A percentile compares a stretch with the other conserved stretches of the same genome.
Conservation (phyloP, 2,329 filamentous ascomycete species). For the Fusarium sp. region DNA sequence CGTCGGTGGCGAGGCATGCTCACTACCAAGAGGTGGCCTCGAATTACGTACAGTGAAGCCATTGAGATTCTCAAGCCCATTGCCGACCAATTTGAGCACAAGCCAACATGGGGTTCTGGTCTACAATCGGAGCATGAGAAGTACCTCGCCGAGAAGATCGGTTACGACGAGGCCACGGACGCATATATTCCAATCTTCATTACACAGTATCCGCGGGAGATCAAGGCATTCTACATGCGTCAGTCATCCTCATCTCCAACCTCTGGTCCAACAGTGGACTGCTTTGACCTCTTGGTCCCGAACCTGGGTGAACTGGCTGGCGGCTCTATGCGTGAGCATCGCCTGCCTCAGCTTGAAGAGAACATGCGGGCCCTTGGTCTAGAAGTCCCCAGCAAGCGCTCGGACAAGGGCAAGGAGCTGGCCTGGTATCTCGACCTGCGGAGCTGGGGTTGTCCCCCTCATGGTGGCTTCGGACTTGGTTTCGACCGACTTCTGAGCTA, state of each 20-base stretch:
- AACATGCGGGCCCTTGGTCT: slow-evolving; percentile 80
- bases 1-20: slow-evolving; percentile 80
- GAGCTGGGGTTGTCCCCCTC: slow-evolving; percentile 90
- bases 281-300: slow-evolving; percentile 90
- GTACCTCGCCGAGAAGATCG: slow-evolving; percentile 79
- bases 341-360: slow-evolving; percentile 72
- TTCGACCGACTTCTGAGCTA: slow-evolving; percentile 91
- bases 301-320: slow-evolving; percentile 89
- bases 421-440: slow-evolving; percentile 92
- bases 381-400: slow-evolving; percentile 53
- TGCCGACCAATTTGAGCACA: slow-evolving; percentile 72
- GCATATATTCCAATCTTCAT: slow-evolving; percentile 82
- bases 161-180: slow-evolving; percentile 60
- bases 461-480: slow-evolving; percentile 90
- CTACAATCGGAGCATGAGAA: slow-evolving; percentile 94
- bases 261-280: slow-evolving; percentile 75
- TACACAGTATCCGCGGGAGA: slow-evolving; percentile 87
- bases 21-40: slow-evolving; percentile 71
- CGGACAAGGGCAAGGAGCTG: slow-evolving; percentile 56
- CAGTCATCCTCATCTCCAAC: slow-evolving; percentile 50
- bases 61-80: slow-evolving; percentile 75
- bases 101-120: slow-evolving; percentile 77
- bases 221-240: slow-evolving; percentile 88
- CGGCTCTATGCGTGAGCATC: slow-evolving; percentile 89
- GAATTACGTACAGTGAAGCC: slow-evolving; percentile 85